Conservation (phyloP, 164 flowering plant species). For the Aristolochia contorta region DNA sequence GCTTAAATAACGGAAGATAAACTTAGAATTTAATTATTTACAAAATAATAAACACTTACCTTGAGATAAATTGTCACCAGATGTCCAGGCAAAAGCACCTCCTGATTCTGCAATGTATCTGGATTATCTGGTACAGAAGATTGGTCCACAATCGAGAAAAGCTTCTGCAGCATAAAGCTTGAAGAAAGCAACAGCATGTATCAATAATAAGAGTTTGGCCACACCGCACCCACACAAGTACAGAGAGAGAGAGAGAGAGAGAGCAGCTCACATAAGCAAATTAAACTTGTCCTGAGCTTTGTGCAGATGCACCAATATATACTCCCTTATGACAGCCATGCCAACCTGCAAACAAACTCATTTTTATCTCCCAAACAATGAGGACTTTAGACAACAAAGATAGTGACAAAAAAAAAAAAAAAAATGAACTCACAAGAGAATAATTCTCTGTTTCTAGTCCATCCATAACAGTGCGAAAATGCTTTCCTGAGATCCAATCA, state of each 20-base stretch:
- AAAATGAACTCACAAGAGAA: slow-evolving; percentile 40
- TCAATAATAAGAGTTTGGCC: not conserved
- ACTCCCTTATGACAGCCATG: slow-evolving; percentile 53
- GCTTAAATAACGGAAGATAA: too few species aligned
- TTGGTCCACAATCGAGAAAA: slow-evolving; percentile 79
- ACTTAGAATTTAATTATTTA: too few species aligned
- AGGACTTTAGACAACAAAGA: not conserved
- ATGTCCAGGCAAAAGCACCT: slow-evolving; percentile 83
- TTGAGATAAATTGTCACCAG: slow-evolving; percentile 71
- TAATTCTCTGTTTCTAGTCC: slow-evolving; percentile 48
- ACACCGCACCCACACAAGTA: not conserved
- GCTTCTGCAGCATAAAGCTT: slow-evolving; percentile 92
- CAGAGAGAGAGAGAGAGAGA: slow-evolving; percentile 3
- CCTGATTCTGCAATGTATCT: slow-evolving; percentile 86
- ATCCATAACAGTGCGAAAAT: slow-evolving; percentile 55
- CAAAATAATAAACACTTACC: slow-evolving; percentile 26
- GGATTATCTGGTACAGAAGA: slow-evolving; percentile 77
- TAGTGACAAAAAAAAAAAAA: not conserved
- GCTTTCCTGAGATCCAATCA: slow-evolving; percentile 40
- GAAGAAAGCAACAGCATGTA: not conserved
- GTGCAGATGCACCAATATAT: slow-evolving; percentile 72
- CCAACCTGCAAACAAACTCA: slow-evolving; percentile 47
- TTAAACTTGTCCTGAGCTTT: slow-evolving; percentile 69
- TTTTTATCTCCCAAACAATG: not conserved
- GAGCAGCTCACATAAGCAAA: slow-evolving; percentile 69